Conservation (phyloP, 805 yeast species). For the Saccharomycopsis javanensis region DNA sequence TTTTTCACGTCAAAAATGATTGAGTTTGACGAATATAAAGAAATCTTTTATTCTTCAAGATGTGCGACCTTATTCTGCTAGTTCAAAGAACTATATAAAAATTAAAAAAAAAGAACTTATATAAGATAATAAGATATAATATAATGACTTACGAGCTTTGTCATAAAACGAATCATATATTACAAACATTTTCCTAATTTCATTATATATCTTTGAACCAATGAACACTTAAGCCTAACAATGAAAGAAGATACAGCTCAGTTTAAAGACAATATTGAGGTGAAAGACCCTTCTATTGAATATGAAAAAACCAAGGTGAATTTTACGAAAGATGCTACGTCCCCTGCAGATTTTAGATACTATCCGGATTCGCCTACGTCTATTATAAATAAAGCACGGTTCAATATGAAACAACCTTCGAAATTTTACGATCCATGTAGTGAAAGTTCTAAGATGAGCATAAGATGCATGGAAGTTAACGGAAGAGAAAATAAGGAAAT, state of each 20-base stretch:
- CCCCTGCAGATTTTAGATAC: constrained; percentile 40
- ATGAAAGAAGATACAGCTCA: background rate
- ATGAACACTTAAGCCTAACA: background rate
- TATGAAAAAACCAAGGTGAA: constrained; percentile 8
- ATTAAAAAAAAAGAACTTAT: too few relatives aligned
- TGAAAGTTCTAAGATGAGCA: constrained; percentile 79
- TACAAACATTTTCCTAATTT: too few relatives aligned
- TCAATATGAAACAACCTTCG: constrained; percentile 68
- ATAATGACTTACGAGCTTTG: too few relatives aligned
- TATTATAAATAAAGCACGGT: constrained; percentile 54
- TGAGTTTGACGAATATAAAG: too few relatives aligned
- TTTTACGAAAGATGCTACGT: constrained; percentile 9
- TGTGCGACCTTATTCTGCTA: background rate
- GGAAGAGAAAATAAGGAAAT: constrained; percentile 50
- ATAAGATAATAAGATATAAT: too few relatives aligned
- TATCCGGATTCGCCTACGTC: constrained; percentile 87
- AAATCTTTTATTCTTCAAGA: too few relatives aligned
- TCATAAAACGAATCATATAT: too few relatives aligned
- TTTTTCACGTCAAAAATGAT: background rate
- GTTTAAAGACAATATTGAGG: background rate
- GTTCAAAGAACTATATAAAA: too few relatives aligned
- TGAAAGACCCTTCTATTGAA: background rate
- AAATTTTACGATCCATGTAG: constrained; percentile 90
- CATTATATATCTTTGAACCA: too few relatives aligned
- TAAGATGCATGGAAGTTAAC: constrained; percentile 73